phyloP scores from a whole-genome alignment of 1,284 basidiomycete species.

The Puccinia coronata region DNA sequence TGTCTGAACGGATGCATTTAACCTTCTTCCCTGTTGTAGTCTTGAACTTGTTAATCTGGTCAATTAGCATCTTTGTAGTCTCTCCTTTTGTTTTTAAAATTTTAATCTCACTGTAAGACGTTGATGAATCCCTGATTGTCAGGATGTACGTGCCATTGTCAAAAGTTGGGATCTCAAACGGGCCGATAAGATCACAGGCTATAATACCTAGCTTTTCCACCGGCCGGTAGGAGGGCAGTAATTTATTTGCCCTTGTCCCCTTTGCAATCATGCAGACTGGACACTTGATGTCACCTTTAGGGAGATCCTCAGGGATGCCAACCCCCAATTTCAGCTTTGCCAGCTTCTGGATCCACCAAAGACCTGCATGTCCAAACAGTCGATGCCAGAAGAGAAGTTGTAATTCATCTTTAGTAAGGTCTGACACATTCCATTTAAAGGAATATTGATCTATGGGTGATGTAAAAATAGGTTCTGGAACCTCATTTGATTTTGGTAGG shows the following conservation, averaged over 20 bases:
- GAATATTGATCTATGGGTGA: too few species aligned
- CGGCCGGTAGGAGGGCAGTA: background rate
- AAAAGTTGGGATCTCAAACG: slow-evolving; percentile 25
- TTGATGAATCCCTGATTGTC: background rate
- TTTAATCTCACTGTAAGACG: background rate
- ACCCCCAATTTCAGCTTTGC: background rate
- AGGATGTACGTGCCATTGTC: slow-evolving; percentile 1
- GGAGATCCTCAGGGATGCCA: too few species aligned
- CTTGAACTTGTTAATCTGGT: background rate
- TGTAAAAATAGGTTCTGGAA: too few species aligned
- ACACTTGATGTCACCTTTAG: background rate
- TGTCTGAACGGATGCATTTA: background rate
- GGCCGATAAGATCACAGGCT: background rate
- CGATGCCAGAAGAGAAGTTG: too few species aligned
- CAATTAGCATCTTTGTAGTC: background rate
- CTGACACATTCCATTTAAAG: too few species aligned
- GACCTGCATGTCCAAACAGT: too few species aligned
- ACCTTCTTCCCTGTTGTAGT: background rate
- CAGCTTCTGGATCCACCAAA: too few species aligned
- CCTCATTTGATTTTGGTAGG: too few species aligned
- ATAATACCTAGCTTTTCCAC: background rate
- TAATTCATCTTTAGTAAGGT: too few species aligned
- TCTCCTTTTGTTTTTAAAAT: background rate
- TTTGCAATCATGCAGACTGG: background rate
- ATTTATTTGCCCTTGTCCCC: background rate